Percentiles rank a stretch among this genome's conserved stretches.
Evolutionary conservation across 2,329 filamentous ascomycete species (phyloP).

Genomic region (Fragosphaeria purpurea): DNA sequence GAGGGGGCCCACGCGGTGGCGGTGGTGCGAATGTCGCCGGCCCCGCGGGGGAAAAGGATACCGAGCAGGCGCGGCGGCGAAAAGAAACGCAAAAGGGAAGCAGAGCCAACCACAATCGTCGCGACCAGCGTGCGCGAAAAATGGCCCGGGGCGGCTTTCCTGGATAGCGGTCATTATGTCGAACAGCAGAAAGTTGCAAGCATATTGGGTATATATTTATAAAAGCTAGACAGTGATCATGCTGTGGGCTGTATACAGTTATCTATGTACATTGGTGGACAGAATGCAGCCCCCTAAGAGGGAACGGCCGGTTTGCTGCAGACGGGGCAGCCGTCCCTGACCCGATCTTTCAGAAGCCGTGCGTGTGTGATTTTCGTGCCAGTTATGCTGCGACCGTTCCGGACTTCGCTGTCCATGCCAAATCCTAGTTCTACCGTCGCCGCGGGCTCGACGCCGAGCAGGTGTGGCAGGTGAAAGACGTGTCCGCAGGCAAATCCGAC

Average conservation of each 20-base stretch:
- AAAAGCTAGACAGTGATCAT: too few relatives aligned
- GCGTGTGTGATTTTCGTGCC: slow-evolving; percentile 84
- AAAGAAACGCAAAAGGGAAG: slow-evolving; percentile 80
- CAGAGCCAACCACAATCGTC: slow-evolving; percentile 75
- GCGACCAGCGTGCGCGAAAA: slow-evolving; percentile 58
- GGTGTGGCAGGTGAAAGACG: slow-evolving; percentile 66
- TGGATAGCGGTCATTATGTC: neutral
- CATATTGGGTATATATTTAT: too few relatives aligned
- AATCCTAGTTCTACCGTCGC: slow-evolving; percentile 29
- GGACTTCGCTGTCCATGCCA: slow-evolving; percentile 30
- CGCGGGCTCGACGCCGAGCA: slow-evolving; percentile 45
- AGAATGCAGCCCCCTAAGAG: too few relatives aligned
- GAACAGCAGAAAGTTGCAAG: neutral
- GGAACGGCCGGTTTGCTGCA: slow-evolving; percentile 24
- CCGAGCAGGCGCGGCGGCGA: slow-evolving; percentile 57
- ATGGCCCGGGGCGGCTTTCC: slow-evolving; percentile 46
- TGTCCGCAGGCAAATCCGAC: slow-evolving; percentile 76
- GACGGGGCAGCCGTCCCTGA: slow-evolving; percentile 55
- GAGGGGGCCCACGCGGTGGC: slow-evolving; percentile 38
- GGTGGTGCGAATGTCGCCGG: slow-evolving; percentile 54
- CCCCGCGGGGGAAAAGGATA: slow-evolving; percentile 57
- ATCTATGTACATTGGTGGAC: neutral
- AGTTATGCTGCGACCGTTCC: slow-evolving; percentile 51
- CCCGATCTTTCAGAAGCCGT: slow-evolving; percentile 61
- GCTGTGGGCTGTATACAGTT: neutral